phyloP scores from a whole-genome alignment of 2,329 filamentous ascomycete species.

The Colletotrichum eremochloae region DNA sequence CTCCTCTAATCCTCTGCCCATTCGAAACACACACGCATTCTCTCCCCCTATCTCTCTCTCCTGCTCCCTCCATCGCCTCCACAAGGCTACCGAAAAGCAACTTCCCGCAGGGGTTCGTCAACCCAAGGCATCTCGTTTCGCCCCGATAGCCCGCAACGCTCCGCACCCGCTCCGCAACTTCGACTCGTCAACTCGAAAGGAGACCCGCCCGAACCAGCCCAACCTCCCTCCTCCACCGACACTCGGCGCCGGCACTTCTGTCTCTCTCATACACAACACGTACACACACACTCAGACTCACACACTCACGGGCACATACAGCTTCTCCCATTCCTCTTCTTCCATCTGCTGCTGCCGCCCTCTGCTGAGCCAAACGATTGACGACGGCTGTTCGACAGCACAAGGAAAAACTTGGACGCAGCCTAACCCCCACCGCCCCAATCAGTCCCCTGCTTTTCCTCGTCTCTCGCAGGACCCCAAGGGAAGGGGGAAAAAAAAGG shows the following conservation, averaged over 20 bases:
- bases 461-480: background rate
- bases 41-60: background rate
- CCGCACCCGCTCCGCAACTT: slow-evolving; percentile 41
- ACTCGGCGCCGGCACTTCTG: slow-evolving; percentile 40
- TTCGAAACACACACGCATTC: background rate
- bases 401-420: background rate
- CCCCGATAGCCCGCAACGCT: slow-evolving; percentile 41
- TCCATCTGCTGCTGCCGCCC: background rate
- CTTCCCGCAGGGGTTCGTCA: slow-evolving; percentile 5
- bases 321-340: slow-evolving; percentile 1
- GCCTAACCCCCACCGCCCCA: slow-evolving; percentile 12
- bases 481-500: background rate
- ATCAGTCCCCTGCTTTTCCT: slow-evolving; percentile 2
- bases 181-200: slow-evolving; percentile 38
- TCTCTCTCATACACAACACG: slow-evolving; percentile 5
- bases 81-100: slow-evolving; percentile 3
- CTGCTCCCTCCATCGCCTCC: background rate
- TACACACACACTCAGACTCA: background rate
- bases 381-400: slow-evolving; percentile 13
- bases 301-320: slow-evolving; percentile 3
- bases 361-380: slow-evolving; percentile 14
- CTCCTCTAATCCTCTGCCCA: background rate
- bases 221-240: slow-evolving; percentile 41
- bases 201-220: slow-evolving; percentile 40
- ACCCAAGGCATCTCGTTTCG: slow-evolving; percentile 33